Conservation (phyloP, 257 asterid species). For the Penstemon davidsonii region DNA sequence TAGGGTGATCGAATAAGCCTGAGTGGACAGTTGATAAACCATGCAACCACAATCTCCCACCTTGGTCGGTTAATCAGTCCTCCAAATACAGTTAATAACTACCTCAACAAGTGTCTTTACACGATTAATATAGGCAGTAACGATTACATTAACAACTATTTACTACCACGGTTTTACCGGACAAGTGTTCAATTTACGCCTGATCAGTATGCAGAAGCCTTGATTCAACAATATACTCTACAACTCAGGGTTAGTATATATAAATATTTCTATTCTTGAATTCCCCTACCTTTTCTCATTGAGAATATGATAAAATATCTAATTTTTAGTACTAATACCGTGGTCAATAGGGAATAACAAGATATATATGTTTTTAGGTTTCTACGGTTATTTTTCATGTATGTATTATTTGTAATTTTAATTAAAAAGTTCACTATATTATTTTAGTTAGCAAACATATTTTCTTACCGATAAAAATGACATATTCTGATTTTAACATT, state of each 20-base stretch:
- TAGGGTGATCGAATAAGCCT: slow-evolving; percentile 45
- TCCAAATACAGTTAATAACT: background rate
- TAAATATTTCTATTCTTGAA: too few relatives aligned
- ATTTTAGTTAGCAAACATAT: too few relatives aligned
- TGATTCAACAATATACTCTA: slow-evolving; percentile 28
- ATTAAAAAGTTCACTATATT: background rate
- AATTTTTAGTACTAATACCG: too few relatives aligned
- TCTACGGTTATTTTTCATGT: background rate
- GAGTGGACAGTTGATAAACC: slow-evolving; percentile 35
- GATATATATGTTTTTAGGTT: background rate
- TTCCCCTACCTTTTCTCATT: too few relatives aligned
- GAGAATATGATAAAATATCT: too few relatives aligned
- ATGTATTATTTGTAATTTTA: background rate
- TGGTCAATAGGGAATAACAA: too few relatives aligned
- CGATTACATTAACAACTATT: slow-evolving; percentile 62
- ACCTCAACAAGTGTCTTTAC: slow-evolving; percentile 45
- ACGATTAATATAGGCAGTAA: slow-evolving; percentile 53
- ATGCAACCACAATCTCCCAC: slow-evolving; percentile 18
- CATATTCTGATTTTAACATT: too few relatives aligned
- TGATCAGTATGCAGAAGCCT: slow-evolving; percentile 35
- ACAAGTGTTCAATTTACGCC: slow-evolving; percentile 33
- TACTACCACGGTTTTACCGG: slow-evolving; percentile 19
- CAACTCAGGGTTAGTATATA: slow-evolving; percentile 33
- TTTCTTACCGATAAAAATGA: too few relatives aligned
- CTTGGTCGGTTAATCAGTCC: slow-evolving; percentile 16